Evolutionary conservation across 495 filamentous ascomycete species (phyloP), one percentile per base, ranked within the genome.

Genomic region (Astrothelium macrocarpum): DNA sequence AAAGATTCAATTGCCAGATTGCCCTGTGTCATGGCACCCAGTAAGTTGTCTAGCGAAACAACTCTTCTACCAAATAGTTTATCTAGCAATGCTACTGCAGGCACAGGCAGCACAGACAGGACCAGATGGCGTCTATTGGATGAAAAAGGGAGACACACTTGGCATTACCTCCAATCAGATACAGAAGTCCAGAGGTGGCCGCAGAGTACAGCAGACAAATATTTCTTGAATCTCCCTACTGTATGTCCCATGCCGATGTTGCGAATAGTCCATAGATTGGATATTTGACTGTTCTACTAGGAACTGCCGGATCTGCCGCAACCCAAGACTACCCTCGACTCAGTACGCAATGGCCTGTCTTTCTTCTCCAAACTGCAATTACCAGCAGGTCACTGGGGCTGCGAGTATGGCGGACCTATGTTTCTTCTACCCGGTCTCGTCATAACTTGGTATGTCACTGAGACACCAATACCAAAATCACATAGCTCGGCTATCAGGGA

Each of bases 331-430:
- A 87, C 92, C 18, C 80, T 94, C 56, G 81, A 90, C 68, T 79
- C 88, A 10, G 90, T 87, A 28, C 80, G 84, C 65, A 97, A 97
- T 77, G 90, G 87, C 59, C 79, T 98, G 60, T 80, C 83, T 1
- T 98, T 95, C 80, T 96, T 94, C 79, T 90, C 91, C 39, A 83
- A 91, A 58, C 81, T 97, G 43, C 94, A 98, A 71, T 82, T 96
- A 0, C 84, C 87, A 49, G 85, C 89, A 9, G 94, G 94, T 2
- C 90, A 96, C 71, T 98, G 94, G 94, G 94, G 81, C 3, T 97
- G 92, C 77, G 94, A 97, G 73, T 98, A 97, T 77, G 94, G 94
- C 65, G 94, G 92, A 0, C 85, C 86, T 0, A 84, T 87, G 81
- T 97, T 98, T 72, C 83, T 98, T 59, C 77, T 97, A 9, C 90